Percentiles rank a stretch among this genome's conserved stretches.
Evolutionary conservation across 768 basidiomycete genomes (phyloP).

Genomic region (Mycena epipterygia): DNA sequence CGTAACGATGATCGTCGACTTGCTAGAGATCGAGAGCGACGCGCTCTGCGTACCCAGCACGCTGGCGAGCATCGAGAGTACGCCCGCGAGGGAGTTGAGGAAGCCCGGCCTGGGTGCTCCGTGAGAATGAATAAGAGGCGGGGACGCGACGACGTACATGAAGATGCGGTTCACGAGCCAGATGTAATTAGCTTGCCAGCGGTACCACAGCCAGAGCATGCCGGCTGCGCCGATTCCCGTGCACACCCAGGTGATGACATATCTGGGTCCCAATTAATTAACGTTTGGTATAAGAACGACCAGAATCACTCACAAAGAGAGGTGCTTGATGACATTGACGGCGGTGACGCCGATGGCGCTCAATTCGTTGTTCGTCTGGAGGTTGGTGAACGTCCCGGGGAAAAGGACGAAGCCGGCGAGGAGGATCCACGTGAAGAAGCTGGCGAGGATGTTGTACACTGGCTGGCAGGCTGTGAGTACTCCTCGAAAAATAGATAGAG

Average conservation of each 20-base stretch:
- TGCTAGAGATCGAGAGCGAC: conserved; percentile 56
- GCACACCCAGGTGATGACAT: conserved; percentile 68
- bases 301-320: conserved; percentile 59
- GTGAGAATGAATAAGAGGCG: not conserved
- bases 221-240: conserved; percentile 65
- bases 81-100: conserved; percentile 68
- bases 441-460: conserved; percentile 62
- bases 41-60: conserved; percentile 65
- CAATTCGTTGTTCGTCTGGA: conserved; percentile 44
- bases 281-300: not conserved
- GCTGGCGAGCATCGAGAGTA: conserved; percentile 67
- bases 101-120: conserved; percentile 60
- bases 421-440: conserved; percentile 75
- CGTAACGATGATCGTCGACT: conserved; percentile 64
- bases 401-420: conserved; percentile 75
- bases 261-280: conserved; percentile 48
- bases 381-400: conserved; percentile 71
- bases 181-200: conserved; percentile 70
- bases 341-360: conserved; percentile 48
- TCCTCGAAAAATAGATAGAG: not conserved
- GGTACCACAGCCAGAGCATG: conserved; percentile 72
- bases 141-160: conserved; percentile 52
- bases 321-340: conserved; percentile 53
- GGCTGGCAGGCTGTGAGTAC: conserved; percentile 10
- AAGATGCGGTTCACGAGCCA: conserved; percentile 72